phyloP scores from a whole-genome alignment of 371 early-diverging fungal genomes.

The Mortierella sp. region DNA sequence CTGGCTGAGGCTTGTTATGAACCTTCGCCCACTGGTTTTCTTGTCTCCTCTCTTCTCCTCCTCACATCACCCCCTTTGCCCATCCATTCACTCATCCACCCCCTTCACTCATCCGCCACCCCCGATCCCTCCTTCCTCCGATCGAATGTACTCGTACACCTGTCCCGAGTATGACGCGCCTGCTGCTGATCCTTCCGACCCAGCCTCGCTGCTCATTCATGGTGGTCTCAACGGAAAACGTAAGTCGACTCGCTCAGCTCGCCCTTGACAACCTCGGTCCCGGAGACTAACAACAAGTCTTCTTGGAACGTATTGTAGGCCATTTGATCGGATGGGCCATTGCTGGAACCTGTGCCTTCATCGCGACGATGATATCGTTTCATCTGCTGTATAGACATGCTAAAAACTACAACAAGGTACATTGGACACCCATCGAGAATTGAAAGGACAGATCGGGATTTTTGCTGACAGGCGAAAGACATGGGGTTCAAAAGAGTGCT shows the following conservation, averaged over 20 bases:
- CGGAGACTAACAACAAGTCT: not conserved
- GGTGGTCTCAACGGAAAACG: no score
- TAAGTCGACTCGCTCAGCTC: not conserved
- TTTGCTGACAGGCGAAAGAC: no score
- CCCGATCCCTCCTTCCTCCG: no score
- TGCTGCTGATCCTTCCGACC: no score
- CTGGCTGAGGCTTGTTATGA: no score
- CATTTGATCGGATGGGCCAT: slow-evolving; percentile 65
- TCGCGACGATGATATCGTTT: slow-evolving; percentile 57
- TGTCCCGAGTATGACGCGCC: not conserved
- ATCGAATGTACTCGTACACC: not conserved
- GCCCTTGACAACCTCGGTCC: no score
- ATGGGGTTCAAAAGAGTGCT: not conserved
- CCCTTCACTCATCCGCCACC: no score
- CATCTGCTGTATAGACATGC: slow-evolving; percentile 60
- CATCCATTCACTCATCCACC: no score
- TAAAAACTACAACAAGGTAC: slow-evolving; percentile 59
- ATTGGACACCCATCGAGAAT: no score
- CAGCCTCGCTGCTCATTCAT: no score
- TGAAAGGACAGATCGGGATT: no score
- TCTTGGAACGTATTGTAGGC: slow-evolving; percentile 27
- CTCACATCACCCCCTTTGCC: not conserved
- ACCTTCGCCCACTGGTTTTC: not conserved
- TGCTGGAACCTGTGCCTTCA: slow-evolving; percentile 56
- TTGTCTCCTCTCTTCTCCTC: not conserved